phyloP scores from a whole-genome alignment of 1,139 yeast species.

The Groenewaldozyma sp. region DNA sequence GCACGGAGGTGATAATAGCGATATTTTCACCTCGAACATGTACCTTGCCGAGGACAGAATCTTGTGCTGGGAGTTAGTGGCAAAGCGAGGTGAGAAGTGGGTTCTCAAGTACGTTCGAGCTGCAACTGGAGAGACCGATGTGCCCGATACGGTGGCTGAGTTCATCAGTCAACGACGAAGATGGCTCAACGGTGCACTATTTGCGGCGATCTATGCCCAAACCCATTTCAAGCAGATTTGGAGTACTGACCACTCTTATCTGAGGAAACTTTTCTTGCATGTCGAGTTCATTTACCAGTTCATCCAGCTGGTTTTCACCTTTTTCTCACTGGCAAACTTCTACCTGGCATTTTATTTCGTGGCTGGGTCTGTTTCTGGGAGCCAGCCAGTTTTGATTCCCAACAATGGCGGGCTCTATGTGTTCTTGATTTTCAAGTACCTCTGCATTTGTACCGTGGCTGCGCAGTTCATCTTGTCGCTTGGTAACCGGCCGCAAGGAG shows the following conservation, averaged over 20 bases:
- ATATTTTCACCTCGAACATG: conserved; percentile 94
- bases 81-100: conserved; percentile 83
- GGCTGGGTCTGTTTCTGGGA: conserved; percentile 68
- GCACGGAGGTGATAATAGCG: conserved; percentile 43
- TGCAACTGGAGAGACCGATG: conserved; percentile 97
- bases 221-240: conserved; percentile 72
- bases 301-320: conserved; percentile 65
- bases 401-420: conserved; percentile 58
- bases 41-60: conserved; percentile 96
- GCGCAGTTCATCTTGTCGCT: conserved; percentile 83
- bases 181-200: conserved; percentile 97
- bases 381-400: conserved; percentile 41
- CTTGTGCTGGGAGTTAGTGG: conserved; percentile 93
- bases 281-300: conserved; percentile 80
- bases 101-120: conserved; percentile 83
- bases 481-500: conserved; percentile 95
- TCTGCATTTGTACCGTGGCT: conserved; percentile 70
- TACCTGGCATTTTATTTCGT: conserved; percentile 86
- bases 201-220: conserved; percentile 88
- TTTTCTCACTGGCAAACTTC: conserved; percentile 84
- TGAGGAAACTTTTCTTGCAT: conserved; percentile 71
- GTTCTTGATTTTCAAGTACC: conserved; percentile 75
- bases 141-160: conserved; percentile 84
- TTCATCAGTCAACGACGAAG: conserved; percentile 92
- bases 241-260: conserved; percentile 71